A percentile compares a stretch with the other conserved stretches of the same genome.
phyloP scores from a whole-genome alignment of 2,329 filamentous ascomycete species.

The Lecanicillium sp. region DNA sequence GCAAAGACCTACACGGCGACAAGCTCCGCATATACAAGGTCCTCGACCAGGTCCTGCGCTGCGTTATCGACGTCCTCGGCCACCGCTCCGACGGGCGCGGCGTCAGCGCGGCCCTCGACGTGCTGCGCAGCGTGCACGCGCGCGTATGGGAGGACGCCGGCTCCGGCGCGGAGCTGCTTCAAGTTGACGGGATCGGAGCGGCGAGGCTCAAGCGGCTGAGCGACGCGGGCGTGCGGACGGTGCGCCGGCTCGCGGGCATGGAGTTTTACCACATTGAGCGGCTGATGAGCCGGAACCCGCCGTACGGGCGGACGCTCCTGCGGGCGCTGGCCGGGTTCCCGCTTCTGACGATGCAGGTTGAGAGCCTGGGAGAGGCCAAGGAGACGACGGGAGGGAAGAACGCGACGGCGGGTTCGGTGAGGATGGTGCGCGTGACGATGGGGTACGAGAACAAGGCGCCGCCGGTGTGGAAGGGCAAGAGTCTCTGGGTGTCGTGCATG shows the following conservation, averaged over 20 bases:
- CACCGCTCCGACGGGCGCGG: conserved; percentile 55
- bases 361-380: conserved; percentile 9
- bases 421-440: conserved; percentile 57
- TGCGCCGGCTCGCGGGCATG: conserved; percentile 61
- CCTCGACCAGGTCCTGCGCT: conserved; percentile 31
- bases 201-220: conserved; percentile 70
- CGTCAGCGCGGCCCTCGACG: conserved; percentile 63
- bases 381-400: neutral
- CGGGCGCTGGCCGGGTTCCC: conserved; percentile 66
- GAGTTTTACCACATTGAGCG: conserved; percentile 71
- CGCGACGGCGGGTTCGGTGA: neutral
- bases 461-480: conserved; percentile 56
- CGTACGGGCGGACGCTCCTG: conserved; percentile 68
- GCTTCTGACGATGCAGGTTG: conserved; percentile 34
- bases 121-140: conserved; percentile 70
- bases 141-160: conserved; percentile 76
- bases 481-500: conserved; percentile 67
- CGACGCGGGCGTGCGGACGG: conserved; percentile 61
- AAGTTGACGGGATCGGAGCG: conserved; percentile 72
- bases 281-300: conserved; percentile 70
- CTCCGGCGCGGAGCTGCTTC: conserved; percentile 71
- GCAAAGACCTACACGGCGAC: conserved; percentile 29
- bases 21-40: conserved; percentile 26
- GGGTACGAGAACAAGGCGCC: conserved; percentile 63
- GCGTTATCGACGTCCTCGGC: conserved; percentile 33